Evolutionary conservation across 202 grass and related monocot genomes (phyloP).

Genomic region (Elaeis oleifera): DNA sequence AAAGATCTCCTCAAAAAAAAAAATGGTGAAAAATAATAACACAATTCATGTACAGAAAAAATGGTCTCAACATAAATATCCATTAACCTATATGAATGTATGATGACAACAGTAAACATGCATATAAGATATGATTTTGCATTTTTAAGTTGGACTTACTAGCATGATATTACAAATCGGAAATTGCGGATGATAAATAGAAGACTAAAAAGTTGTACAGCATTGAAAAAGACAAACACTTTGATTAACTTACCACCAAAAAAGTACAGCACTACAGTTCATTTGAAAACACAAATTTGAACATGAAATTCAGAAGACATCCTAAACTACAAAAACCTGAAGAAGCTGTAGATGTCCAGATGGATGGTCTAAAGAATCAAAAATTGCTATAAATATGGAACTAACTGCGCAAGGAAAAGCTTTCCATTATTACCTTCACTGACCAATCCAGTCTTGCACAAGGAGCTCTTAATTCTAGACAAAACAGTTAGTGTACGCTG

Average conservation of each 20-base stretch:
- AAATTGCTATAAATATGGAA: background rate
- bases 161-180: too few species aligned
- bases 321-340: background rate
- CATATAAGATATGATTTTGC: too few species aligned
- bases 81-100: too few species aligned
- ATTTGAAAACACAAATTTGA: background rate
- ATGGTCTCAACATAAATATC: too few species aligned
- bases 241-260: background rate
- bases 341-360: background rate
- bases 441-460: slow-evolving; percentile 32
- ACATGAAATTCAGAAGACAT: background rate
- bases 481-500: slow-evolving; percentile 70
- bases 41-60: too few species aligned
- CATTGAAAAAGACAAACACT: too few species aligned
- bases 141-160: too few species aligned
- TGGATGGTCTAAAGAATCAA: background rate
- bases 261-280: background rate
- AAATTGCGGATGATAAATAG: too few species aligned
- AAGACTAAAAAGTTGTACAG: too few species aligned
- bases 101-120: too few species aligned
- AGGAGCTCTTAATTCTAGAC: slow-evolving; percentile 31
- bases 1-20: background rate
- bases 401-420: too few species aligned
- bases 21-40: background rate
- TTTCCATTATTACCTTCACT: slow-evolving; percentile 35